phyloP scores from a whole-genome alignment of 345 rosid genomes.

The Physaria fendleri region DNA sequence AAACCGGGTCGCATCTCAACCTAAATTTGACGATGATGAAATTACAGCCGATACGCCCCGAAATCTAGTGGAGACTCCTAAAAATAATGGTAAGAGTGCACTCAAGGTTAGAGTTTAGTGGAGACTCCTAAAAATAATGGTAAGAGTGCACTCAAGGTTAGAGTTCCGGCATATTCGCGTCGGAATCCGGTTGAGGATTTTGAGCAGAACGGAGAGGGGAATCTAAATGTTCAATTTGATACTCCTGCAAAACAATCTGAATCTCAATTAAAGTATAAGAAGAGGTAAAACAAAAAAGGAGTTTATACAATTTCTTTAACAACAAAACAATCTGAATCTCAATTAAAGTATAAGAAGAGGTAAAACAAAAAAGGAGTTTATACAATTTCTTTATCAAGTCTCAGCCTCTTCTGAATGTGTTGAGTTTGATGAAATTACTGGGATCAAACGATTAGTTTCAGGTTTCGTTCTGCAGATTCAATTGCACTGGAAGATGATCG shows the following conservation, averaged over 20 bases:
- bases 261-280: slow-evolving; percentile 29
- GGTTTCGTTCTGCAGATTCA: slow-evolving; percentile 52
- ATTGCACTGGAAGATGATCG: slow-evolving; percentile 55
- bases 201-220: background rate
- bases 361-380: background rate
- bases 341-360: slow-evolving; percentile 31
- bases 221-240: slow-evolving; percentile 10
- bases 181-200: slow-evolving; percentile 11
- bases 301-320: too few species aligned
- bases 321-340: slow-evolving; percentile 26
- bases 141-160: slow-evolving; percentile 16
- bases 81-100: background rate
- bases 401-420: background rate
- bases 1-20: background rate
- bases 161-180: slow-evolving; percentile 21
- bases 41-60: background rate
- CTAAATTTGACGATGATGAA: slow-evolving; percentile 15
- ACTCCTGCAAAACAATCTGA: slow-evolving; percentile 18
- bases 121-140: background rate
- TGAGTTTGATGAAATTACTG: slow-evolving; percentile 15
- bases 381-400: background rate
- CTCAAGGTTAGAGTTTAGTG: slow-evolving; percentile 21
- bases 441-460: slow-evolving; percentile 31
- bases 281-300: slow-evolving; percentile 12
- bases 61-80: background rate